Evolutionary conservation across 176 grass and related monocot genomes (phyloP), one percentile per base, ranked within the genome.

Genomic region (Carex pumila): DNA sequence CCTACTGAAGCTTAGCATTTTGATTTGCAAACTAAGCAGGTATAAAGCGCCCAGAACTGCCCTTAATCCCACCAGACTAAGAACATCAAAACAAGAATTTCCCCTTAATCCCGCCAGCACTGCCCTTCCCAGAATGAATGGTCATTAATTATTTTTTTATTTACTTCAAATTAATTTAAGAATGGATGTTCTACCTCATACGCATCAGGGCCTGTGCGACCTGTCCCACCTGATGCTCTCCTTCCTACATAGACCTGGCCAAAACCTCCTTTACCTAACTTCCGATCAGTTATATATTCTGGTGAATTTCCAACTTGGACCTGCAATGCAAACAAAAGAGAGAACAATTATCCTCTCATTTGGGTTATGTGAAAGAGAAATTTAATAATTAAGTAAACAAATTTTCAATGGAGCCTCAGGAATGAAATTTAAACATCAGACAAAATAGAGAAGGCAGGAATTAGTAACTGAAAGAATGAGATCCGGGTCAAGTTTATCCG

Each of bases 251-350:
- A 97, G 54, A 97, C 95, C 89, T 97, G 95, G 84, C 95, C 95
- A 91, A 97, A 97, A 84, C 95, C 95, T 56, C 95, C 95, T 91
- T 97, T 97, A 84, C 95, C 95, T 85, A 97, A 82, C 85, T 97
- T 97, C 60, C 90, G 89, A 47, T 94, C 95, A 75, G 92, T 92
- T 76, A 90, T 84, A 84, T 97, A 97, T 52, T 87, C 87, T 88
- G 95, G 95, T 79, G 95, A 97, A 79, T 94, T 91, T 86, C 92
- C 95, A 65, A 97, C 88, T 80, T 97, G 95, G 90, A 97, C 89
- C 95, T 97, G 90, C 63, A 88, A 82, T 36, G 81, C 59, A 63
- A 56, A 75, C 36, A 86, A 52, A 67, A 34, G 29, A 34, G 29
- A 34, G 50, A 78, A 14, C 11, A 78, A 18, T 78, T 31, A 52